Conservation (phyloP, 352 stramenopile species). For the Globisporangium solare region DNA sequence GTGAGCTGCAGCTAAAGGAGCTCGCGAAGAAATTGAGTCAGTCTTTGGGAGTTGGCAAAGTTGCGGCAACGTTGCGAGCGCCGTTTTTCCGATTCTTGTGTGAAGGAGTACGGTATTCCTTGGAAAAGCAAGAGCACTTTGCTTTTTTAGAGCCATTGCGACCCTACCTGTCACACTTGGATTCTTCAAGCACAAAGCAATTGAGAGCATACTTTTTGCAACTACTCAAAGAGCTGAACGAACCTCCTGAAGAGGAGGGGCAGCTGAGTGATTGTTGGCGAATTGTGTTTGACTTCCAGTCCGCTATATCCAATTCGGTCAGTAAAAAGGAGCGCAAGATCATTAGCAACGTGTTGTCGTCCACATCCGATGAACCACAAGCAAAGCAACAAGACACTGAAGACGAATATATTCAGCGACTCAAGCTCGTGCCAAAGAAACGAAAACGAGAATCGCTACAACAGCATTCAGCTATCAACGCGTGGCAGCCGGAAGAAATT, state of each 20-base stretch:
- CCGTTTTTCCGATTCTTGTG: constrained; percentile 82
- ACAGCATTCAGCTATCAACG: neutral
- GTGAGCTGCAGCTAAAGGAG: constrained; percentile 54
- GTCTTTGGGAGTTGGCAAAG: constrained; percentile 74
- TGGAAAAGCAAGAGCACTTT: constrained; percentile 57
- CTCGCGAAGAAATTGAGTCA: constrained; percentile 79
- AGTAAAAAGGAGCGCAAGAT: constrained; percentile 11
- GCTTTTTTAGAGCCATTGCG: constrained; percentile 66
- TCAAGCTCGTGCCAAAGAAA: neutral
- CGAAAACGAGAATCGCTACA: neutral
- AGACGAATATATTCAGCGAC: neutral
- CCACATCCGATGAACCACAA: neutral
- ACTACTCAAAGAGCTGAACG: constrained; percentile 36
- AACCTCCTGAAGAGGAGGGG: constrained; percentile 36
- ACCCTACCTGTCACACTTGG: constrained; percentile 67
- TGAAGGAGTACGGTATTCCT: constrained; percentile 70
- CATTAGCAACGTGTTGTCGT: neutral
- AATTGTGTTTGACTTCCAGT: constrained; percentile 65
- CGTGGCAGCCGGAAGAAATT: neutral
- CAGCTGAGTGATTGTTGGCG: constrained; percentile 45
- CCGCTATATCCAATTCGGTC: constrained; percentile 21
- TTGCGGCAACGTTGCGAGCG: constrained; percentile 50
- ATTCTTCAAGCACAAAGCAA: constrained; percentile 55
- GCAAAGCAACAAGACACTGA: neutral
- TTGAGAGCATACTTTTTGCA: constrained; percentile 69